Base-by-base conservation (phyloP, 345 rosid genomes). In the Theobroma cacao region DNA sequence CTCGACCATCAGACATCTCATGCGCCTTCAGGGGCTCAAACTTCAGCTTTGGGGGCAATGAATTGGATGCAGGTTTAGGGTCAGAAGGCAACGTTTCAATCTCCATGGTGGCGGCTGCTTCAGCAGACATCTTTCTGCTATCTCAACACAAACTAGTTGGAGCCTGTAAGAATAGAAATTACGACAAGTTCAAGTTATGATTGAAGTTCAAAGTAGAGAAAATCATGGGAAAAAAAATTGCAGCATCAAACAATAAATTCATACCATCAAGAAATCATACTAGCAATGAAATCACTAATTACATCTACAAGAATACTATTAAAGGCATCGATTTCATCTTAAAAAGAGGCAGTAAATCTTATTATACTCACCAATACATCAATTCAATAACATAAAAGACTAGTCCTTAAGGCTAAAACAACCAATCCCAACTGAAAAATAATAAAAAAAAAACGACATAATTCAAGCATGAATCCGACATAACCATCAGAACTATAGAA, bases 1-100 rank as follows among this genome's bases (percentile, higher is more conserved):
- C 91, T 45, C 74, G 82, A 3, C 97, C 95, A 41, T 90, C 95
- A 10, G 95, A 89, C 92, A 93, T 91, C 83, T 93, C 98, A 34
- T 94, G 98, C 31, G 97, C 93, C 84, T 83, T 91, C 81, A 94
- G 81, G 2, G 98, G 93, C 82, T 75, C 84, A 66, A 94, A 93
- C 55, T 75, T 77, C 1, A 92, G 98, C 78, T 94, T 93, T 2
- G 82, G n/a, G 0, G 97, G 96, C 72, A 89, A 77, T 10, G 84
- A 3, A 28, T 5, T 74, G 22, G 79, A 11, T 50, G 34, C 60
- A 8, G 82, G 53, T 50, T 67, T 65, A 0, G 73, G 9, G 14
- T 70, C 85, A 36, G 60, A 31, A 7, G 81, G 17, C 52, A 79
- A 78, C 5, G 75, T 66, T 77, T 88, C 92, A 38, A 89, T 64